Conservation (phyloP, 225 moss, liverwort and hornwort genomes). For the Takakia lepidozioides region DNA sequence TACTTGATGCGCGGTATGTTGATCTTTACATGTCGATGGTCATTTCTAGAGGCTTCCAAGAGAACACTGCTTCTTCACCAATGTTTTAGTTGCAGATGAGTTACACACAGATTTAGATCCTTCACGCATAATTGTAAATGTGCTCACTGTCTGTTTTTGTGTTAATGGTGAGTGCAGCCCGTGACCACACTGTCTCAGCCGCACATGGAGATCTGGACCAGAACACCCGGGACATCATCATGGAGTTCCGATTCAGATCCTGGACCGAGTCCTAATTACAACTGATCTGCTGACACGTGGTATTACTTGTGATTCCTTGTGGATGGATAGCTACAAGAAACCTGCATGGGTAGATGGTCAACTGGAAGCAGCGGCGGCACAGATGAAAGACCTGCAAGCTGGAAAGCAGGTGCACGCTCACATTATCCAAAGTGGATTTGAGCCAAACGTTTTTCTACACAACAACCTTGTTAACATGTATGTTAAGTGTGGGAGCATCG, state of each 20-base stretch:
- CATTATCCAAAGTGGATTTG: no score
- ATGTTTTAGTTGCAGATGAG: not conserved
- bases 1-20: constrained; percentile 31
- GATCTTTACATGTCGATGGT: no score
- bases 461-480: no score
- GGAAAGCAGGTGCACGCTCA: no score
- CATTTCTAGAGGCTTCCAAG: no score
- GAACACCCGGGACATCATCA: constrained; percentile 45
- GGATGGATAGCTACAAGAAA: no score
- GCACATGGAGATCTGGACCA: constrained; percentile 61
- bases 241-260: constrained; percentile 54
- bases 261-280: constrained; percentile 41
- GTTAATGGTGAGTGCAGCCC: constrained; percentile 5
- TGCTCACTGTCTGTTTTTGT: not conserved
- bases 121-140: not conserved
- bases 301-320: no score
- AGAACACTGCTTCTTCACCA: not conserved
- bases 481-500: no score
- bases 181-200: constrained; percentile 40
- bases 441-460: no score
- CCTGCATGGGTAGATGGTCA: no score
- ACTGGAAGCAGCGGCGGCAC: no score
- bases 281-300: constrained; percentile 50
- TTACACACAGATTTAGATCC: not conserved
- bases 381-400: no score